These are phyloP conservation scores for Fusarium vanettenii DNA, from an alignment of 2,329 filamentous ascomycete species.

Conservation along the genomic window DNA sequence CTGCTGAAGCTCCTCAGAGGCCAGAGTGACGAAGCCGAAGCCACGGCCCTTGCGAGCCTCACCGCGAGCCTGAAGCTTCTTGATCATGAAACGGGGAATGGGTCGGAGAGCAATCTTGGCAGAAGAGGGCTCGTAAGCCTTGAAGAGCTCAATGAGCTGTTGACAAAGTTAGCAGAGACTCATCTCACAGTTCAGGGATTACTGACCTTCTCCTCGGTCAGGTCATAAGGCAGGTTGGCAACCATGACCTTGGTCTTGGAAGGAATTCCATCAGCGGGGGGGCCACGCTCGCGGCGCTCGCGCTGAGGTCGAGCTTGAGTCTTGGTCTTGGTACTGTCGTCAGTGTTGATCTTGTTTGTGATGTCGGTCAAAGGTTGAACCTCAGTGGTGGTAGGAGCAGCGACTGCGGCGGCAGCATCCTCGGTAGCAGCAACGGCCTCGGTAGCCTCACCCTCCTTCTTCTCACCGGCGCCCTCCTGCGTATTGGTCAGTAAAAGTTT, in stretches of 20 bases:
- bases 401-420: constrained; percentile 55
- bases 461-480: constrained; percentile 54
- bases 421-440: constrained; percentile 58
- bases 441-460: constrained; percentile 58
- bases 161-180: constrained; percentile 35
- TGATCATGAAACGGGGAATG: constrained; percentile 99
- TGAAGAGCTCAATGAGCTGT: constrained; percentile 97
- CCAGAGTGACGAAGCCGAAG: constrained; percentile 97
- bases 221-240: constrained; percentile 97
- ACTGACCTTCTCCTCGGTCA: constrained; percentile 93
- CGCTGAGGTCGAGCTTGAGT: constrained; percentile 65
- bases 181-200: constrained; percentile 33
- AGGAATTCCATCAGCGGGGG: constrained; percentile 95
- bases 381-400: constrained; percentile 62
- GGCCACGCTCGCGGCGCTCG: constrained; percentile 84
- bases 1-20: constrained; percentile 94
- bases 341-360: constrained; percentile 68
- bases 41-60: constrained; percentile 99
- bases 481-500: constrained; percentile 16
- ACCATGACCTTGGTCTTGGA: constrained; percentile 99
- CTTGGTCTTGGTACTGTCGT: constrained; percentile 70
- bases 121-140: constrained; percentile 88
- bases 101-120: constrained; percentile 99
- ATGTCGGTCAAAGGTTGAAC: constrained; percentile 70
- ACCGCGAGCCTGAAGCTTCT: constrained; percentile 98